Evolutionary conservation across 2,329 filamentous ascomycete genomes (phyloP).

Genomic region (Talaromyces atroroseus): DNA sequence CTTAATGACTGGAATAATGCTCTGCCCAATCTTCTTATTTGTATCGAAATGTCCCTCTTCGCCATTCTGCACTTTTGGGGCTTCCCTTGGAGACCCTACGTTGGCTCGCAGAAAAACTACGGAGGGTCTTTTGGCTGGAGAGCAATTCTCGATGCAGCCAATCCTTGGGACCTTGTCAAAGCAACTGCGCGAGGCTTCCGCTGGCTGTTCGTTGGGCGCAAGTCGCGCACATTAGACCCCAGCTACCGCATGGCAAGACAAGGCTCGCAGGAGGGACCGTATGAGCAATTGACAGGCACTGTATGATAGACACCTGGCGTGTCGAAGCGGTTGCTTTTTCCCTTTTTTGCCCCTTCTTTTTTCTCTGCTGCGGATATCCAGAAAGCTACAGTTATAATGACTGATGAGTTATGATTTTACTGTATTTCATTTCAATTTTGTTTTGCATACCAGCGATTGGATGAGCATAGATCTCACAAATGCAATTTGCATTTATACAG

Average conservation of each 20-base stretch:
- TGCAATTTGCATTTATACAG: not conserved
- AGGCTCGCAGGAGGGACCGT: not conserved
- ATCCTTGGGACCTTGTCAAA: slow-evolving; percentile 77
- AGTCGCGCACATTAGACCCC: slow-evolving; percentile 37
- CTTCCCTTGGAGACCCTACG: slow-evolving; percentile 70
- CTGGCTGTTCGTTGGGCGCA: slow-evolving; percentile 73
- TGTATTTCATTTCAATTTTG: not conserved
- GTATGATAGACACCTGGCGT: not conserved
- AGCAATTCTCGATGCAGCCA: slow-evolving; percentile 67
- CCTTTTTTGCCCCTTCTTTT: no score
- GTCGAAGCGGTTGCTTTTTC: not conserved
- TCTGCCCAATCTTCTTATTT: slow-evolving; percentile 70
- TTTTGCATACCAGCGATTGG: not conserved
- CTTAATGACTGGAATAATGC: slow-evolving; percentile 74
- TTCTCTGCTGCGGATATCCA: not conserved
- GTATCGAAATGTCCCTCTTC: slow-evolving; percentile 80
- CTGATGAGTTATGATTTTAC: not conserved
- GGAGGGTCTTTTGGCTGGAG: slow-evolving; percentile 60
- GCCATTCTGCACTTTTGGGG: slow-evolving; percentile 75
- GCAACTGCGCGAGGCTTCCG: slow-evolving; percentile 69
- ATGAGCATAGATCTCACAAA: not conserved
- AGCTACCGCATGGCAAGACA: slow-evolving; percentile 25
- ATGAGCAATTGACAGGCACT: not conserved
- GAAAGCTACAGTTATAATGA: not conserved
- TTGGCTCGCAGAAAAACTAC: slow-evolving; percentile 49